Percentiles rank a stretch among this genome's conserved stretches.
Conservation (phyloP, 176 grass and related monocot species). For the Ensete ventricosum region DNA sequence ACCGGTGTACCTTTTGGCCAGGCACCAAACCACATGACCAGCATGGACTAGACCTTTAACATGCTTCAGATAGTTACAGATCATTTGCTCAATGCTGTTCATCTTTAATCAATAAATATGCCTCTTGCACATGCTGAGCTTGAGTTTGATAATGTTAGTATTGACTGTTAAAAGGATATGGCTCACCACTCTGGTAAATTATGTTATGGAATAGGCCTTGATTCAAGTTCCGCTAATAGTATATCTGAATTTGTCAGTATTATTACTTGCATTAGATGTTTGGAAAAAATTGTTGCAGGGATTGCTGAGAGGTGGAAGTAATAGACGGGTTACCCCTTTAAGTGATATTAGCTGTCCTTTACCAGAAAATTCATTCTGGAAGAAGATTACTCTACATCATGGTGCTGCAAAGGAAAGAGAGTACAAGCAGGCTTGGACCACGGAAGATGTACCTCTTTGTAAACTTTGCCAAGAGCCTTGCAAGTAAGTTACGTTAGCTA, state of each 20-base stretch:
- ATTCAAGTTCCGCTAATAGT: conserved; percentile 7
- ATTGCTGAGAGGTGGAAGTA: conserved; percentile 89
- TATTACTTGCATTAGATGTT: conserved; percentile 5
- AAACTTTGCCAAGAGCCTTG: conserved; percentile 84
- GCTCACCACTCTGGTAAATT: background rate
- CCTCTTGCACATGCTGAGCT: background rate
- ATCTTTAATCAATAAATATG: background rate
- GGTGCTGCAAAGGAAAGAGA: conserved; percentile 46
- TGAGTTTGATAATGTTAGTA: background rate
- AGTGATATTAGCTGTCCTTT: conserved; percentile 61
- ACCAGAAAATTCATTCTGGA: conserved; percentile 89
- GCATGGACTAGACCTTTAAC: background rate
- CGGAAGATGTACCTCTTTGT: conserved; percentile 63
- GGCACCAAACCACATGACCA: background rate
- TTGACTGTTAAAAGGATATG: background rate
- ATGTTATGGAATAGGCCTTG: conserved; percentile 5
- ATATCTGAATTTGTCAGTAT: background rate
- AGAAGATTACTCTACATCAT: conserved; percentile 49
- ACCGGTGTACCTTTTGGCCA: background rate
- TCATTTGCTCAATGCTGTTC: background rate
- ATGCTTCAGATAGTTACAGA: background rate
- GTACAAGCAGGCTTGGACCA: conserved; percentile 73
- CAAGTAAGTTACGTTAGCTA: conserved; percentile 38
- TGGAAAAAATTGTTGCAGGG: conserved; percentile 31
- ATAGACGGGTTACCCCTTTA: conserved; percentile 46